phyloP scores from a whole-genome alignment of 169 alveolate species.

The Plasmodium reichenowi region DNA sequence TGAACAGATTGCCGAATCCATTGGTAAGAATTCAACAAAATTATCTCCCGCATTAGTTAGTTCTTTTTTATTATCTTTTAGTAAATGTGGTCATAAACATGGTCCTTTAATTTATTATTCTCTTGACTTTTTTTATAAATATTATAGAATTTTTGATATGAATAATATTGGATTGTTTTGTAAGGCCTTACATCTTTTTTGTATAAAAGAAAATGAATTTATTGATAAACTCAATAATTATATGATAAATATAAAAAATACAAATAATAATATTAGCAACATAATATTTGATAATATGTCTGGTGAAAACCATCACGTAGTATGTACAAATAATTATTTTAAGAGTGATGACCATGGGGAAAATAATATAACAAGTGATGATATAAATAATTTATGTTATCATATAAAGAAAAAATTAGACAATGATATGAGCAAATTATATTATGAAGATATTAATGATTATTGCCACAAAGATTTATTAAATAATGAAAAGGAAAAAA shows the following conservation, averaged over 20 bases:
- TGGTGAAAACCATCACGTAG: neutral
- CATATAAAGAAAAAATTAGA: constrained; percentile 33
- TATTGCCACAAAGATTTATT: constrained; percentile 14
- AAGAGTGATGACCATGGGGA: neutral
- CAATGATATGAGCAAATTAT: constrained; percentile 19
- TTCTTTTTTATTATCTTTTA: constrained; percentile 81
- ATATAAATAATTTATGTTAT: constrained; percentile 21
- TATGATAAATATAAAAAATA: constrained; percentile 1
- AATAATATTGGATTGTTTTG: constrained; percentile 70
- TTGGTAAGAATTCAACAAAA: constrained; percentile 81
- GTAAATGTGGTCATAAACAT: constrained; percentile 81
- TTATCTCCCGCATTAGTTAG: constrained; percentile 83
- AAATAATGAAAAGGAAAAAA: neutral
- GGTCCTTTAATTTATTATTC: constrained; percentile 84
- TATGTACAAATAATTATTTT: neutral
- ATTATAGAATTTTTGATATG: constrained; percentile 47
- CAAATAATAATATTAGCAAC: neutral
- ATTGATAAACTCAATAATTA: constrained; percentile 32
- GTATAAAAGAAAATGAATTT: constrained; percentile 66
- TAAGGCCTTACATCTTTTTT: constrained; percentile 48
- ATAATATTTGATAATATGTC: neutral
- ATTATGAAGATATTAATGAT: constrained; percentile 53
- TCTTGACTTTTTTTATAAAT: constrained; percentile 75
- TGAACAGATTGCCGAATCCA: constrained; percentile 82
- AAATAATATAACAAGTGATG: neutral